These are phyloP conservation scores for Collybia mongolica DNA, from an alignment of 768 basidiomycete species.

Conservation along the genomic window DNA sequence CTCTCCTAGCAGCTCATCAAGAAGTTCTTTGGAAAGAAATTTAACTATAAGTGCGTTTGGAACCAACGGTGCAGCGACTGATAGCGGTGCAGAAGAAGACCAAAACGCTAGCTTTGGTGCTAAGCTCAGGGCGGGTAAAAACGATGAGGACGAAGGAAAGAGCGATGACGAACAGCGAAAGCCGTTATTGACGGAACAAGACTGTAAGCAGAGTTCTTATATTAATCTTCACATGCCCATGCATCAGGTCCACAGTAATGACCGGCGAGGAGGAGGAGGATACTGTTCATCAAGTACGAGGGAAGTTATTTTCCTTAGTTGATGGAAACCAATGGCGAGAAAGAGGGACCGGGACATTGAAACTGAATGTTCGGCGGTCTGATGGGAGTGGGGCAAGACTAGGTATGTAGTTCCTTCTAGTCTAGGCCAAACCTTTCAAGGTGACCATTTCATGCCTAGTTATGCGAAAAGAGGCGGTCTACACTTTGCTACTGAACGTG, in stretches of 20 bases:
- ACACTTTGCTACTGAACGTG: slow-evolving; percentile 69
- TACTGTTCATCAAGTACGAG: slow-evolving; percentile 72
- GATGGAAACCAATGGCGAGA: slow-evolving; percentile 73
- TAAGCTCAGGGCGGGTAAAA: slow-evolving; percentile 60
- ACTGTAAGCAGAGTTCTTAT: slow-evolving; percentile 41
- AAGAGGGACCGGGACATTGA: slow-evolving; percentile 69
- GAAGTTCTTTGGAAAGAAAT: slow-evolving; percentile 44
- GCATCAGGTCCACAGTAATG: slow-evolving; percentile 38
- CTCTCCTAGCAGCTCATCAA: slow-evolving; percentile 44
- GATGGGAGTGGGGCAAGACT: slow-evolving; percentile 73
- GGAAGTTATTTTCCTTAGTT: slow-evolving; percentile 67
- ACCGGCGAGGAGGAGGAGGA: slow-evolving; percentile 86
- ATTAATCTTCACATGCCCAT: neutral
- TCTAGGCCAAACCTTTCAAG: neutral
- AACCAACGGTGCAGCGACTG: slow-evolving; percentile 25
- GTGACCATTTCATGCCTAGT: slow-evolving; percentile 39
- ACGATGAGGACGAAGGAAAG: slow-evolving; percentile 51
- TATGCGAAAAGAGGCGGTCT: slow-evolving; percentile 86
- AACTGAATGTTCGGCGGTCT: slow-evolving; percentile 60
- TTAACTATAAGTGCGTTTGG: slow-evolving; percentile 21
- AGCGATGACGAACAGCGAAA: slow-evolving; percentile 49
- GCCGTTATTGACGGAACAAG: slow-evolving; percentile 62
- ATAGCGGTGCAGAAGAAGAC: slow-evolving; percentile 43
- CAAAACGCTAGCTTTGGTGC: slow-evolving; percentile 55
- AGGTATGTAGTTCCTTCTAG: slow-evolving; percentile 37